Base-by-base conservation (phyloP, 306 rosid species). In the Trifolium dubium region DNA sequence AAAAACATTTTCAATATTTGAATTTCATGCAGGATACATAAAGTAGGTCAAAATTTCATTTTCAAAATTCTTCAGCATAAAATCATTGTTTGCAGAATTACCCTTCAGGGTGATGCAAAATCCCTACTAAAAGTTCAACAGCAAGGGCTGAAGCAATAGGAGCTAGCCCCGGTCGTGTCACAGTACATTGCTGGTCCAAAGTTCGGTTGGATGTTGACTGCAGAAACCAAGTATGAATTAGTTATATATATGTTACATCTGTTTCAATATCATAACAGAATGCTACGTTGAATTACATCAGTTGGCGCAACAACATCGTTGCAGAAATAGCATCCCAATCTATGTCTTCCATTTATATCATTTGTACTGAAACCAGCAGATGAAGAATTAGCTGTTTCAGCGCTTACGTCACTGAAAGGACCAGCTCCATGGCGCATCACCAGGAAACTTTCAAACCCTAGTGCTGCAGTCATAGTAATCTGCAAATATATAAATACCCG, bases 341-440 rank as follows among this genome's bases (percentile, higher is more conserved):
- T 88, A 75, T 79, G 83, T 80, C 85, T 85, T 39, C 69, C 82
- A 39, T 79, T 73, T 28, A 76, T 72, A 62, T 82, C 74, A 68
- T 73, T 77, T 72, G 69, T 54, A 13, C 56, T 43, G 81, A 73
- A 46, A 61, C 78, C 81, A 65, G 77, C 56, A 49, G 88, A 81
- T 60, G 84, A 69, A 73, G 92, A 76, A 60, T 39, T 72, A 40
- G 60, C 75, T 60, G 80, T 76, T 84, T 85, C 84, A 72, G 85
- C 68, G 64, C 72, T 72, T 32, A 69, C 23, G 53, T 84, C 75
- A 64, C 79, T 71, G 44, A 73, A 83, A 77, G 98, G 97, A 76
- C 97, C 98, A 46, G 95, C 89, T 84, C 98, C 98, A 67, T 94
- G 97, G 67, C 97, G 97, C 97, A 94, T 94, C 19, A 91, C 98